A percentile compares a stretch with the other conserved stretches of the same genome.
phyloP scores from a whole-genome alignment of 805 yeast species.

The Myxozyma neglecta region DNA sequence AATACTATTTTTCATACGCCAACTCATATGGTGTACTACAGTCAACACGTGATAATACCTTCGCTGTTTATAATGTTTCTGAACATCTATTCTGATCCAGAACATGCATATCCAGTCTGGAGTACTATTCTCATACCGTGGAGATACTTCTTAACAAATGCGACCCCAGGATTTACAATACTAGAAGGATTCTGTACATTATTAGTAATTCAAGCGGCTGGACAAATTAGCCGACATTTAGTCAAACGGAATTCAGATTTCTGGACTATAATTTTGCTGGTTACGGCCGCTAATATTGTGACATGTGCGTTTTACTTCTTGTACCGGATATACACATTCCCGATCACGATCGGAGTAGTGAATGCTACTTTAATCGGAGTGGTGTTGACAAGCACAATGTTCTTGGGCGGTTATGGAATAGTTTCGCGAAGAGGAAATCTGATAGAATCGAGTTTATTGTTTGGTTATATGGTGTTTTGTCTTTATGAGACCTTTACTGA shows the following conservation, averaged over 20 bases:
- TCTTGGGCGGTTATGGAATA: slow-evolving; percentile 80
- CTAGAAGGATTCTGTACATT: slow-evolving; percentile 92
- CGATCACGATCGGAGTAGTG: slow-evolving; percentile 61
- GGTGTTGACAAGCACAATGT: slow-evolving; percentile 69
- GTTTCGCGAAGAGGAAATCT: slow-evolving; percentile 81
- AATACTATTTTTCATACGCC: slow-evolving; percentile 42
- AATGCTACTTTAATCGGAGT: slow-evolving; percentile 87
- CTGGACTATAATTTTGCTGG: slow-evolving; percentile 73
- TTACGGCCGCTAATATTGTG: slow-evolving; percentile 70
- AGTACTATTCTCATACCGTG: slow-evolving; percentile 57
- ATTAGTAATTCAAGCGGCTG: slow-evolving; percentile 86
- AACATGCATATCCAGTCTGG: slow-evolving; percentile 37
- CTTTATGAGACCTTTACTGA: slow-evolving; percentile 91
- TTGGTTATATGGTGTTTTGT: slow-evolving; percentile 90
- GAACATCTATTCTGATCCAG: slow-evolving; percentile 37
- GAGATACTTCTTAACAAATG: slow-evolving; percentile 67
- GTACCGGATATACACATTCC: slow-evolving; percentile 77
- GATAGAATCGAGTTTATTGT: slow-evolving; percentile 80
- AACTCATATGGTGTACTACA: slow-evolving; percentile 56
- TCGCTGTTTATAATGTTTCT: slow-evolving; percentile 64
- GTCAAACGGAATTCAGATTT: slow-evolving; percentile 52
- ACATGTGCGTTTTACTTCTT: slow-evolving; percentile 76
- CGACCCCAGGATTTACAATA: slow-evolving; percentile 86
- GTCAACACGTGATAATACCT: slow-evolving; percentile 82
- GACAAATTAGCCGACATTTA: slow-evolving; percentile 76